Percentiles rank a stretch among this genome's conserved stretches.
Conservation (phyloP, 345 rosid species). For the Pelargonium nanum region DNA sequence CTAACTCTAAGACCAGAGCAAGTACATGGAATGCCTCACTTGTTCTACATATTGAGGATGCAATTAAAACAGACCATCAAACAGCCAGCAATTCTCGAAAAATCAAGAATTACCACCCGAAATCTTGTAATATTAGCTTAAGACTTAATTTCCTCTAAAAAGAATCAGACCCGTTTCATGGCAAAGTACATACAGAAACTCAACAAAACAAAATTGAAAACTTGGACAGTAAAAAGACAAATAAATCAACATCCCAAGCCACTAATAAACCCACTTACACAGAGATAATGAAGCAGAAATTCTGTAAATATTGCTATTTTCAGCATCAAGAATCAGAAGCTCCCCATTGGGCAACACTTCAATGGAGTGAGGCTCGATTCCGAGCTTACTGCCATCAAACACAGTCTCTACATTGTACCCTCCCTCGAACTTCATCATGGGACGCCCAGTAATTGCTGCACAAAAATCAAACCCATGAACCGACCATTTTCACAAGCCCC, state of each 20-base stretch:
- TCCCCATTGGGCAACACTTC: conserved; percentile 82
- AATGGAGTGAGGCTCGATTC: conserved; percentile 75
- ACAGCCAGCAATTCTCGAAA: too few species aligned
- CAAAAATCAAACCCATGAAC: conserved; percentile 8
- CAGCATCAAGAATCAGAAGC: conserved; percentile 78
- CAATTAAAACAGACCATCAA: too few species aligned
- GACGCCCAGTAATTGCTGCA: conserved; percentile 68
- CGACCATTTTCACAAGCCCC: too few species aligned
- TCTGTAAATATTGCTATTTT: conserved; percentile 82
- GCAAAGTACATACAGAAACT: not conserved
- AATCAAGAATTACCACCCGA: too few species aligned
- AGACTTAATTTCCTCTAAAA: not conserved
- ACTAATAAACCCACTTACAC: conserved; percentile 40
- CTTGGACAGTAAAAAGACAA: not conserved
- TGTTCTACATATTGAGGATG: not conserved
- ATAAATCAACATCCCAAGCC: not conserved
- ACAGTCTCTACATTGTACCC: conserved; percentile 97
- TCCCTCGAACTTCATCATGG: conserved; percentile 88
- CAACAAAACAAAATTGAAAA: not conserved
- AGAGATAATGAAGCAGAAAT: conserved; percentile 79
- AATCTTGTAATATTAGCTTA: too few species aligned
- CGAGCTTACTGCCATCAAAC: conserved; percentile 96
- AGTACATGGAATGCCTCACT: too few species aligned
- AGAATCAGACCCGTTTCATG: not conserved
- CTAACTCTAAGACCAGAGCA: not conserved